phyloP scores from a whole-genome alignment of 1,284 basidiomycete genomes.

The Athelia sp. region DNA sequence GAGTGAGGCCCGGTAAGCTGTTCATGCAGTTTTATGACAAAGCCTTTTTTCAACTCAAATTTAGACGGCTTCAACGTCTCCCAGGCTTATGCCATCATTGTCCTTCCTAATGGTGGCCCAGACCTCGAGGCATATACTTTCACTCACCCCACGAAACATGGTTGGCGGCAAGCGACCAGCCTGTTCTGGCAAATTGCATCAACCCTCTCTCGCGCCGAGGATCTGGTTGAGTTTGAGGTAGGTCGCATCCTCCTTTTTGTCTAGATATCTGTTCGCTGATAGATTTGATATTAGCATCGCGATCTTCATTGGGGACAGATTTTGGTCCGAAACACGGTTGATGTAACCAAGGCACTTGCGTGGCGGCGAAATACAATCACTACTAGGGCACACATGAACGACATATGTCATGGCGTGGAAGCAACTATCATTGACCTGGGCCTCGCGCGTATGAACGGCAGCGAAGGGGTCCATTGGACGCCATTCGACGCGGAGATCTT shows the following conservation, averaged over 20 bases:
- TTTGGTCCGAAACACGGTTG: conserved; percentile 55
- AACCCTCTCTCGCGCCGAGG: conserved; percentile 76
- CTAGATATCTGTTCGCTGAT: no score
- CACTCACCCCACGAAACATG: conserved; percentile 38
- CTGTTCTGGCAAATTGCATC: conserved; percentile 89
- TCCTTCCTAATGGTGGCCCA: conserved; percentile 83
- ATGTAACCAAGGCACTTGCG: conserved; percentile 20
- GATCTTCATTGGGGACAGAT: conserved; percentile 99
- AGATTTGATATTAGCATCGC: conserved; percentile 68
- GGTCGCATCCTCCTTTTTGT: conserved; percentile 12
- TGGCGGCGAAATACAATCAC: conserved; percentile 20
- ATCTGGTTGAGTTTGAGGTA: conserved; percentile 82
- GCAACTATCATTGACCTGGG: conserved; percentile 94
- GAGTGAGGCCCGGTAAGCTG: conserved; percentile 73
- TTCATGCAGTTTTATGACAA: no score
- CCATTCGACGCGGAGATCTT: conserved; percentile 79
- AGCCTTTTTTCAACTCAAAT: no score
- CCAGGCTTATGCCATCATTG: conserved; percentile 85
- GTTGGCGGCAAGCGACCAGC: conserved; percentile 84
- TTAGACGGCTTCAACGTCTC: conserved; percentile 67
- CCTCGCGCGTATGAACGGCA: conserved; percentile 74
- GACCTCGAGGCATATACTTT: conserved; percentile 86
- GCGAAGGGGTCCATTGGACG: conserved; percentile 60
- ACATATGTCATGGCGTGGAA: conserved; percentile 53
- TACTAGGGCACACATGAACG: conserved; percentile 50